A percentile compares a stretch with the other conserved stretches of the same genome.
Conservation (phyloP, 2,329 filamentous ascomycete genomes). For the Lachnellula cervina region DNA sequence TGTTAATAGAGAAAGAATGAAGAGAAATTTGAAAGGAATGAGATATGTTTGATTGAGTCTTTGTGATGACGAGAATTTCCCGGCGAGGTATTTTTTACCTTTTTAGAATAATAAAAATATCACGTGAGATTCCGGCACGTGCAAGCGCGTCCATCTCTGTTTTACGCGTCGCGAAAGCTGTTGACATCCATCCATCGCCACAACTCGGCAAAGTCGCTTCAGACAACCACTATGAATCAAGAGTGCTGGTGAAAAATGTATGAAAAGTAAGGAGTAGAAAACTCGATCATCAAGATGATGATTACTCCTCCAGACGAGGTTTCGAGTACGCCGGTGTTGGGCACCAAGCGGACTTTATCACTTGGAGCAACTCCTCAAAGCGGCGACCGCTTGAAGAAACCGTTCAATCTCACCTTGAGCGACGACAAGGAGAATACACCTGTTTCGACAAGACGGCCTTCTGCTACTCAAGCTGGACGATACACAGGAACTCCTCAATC, state of each 20-base stretch:
- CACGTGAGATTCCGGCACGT: no score
- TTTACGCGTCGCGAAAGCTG: background rate
- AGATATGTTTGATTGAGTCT: no score
- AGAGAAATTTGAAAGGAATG: no score
- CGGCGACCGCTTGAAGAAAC: conserved; percentile 67
- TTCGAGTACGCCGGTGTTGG: conserved; percentile 5
- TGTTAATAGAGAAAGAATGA: no score
- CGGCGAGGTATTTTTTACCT: no score
- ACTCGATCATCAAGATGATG: conserved; percentile 16
- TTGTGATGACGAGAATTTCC: no score
- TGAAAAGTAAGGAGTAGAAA: background rate
- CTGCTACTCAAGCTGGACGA: conserved; percentile 29
- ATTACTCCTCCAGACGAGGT: conserved; percentile 26
- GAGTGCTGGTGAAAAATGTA: background rate
- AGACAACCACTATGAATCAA: no score
- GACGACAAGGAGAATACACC: conserved; percentile 40
- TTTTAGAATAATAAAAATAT: no score
- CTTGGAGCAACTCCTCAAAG: conserved; percentile 49
- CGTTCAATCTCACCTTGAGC: conserved; percentile 59
- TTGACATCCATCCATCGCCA: background rate
- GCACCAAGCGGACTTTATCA: conserved; percentile 17
- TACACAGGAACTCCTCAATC: conserved; percentile 52
- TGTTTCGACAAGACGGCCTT: conserved; percentile 9
- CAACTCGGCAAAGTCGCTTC: no score
- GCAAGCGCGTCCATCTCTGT: no score